Evolutionary conservation across 306 rosid genomes (phyloP).

Genomic region (Ammopiptanthus mongolicus): DNA sequence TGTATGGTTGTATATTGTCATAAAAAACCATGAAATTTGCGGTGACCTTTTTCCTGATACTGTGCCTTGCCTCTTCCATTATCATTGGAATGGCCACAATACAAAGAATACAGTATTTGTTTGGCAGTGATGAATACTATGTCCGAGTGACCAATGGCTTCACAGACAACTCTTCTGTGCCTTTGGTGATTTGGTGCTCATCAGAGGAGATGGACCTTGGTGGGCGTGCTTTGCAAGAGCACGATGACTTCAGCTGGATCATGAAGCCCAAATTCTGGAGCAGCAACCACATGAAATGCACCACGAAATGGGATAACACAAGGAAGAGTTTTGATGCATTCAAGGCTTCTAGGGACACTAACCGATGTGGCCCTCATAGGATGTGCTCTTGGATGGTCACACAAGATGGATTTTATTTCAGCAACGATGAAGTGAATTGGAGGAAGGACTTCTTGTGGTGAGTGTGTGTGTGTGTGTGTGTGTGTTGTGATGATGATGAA

Average conservation of each 20-base stretch:
- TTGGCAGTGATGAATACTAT: constrained; percentile 35
- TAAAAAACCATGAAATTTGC: background rate
- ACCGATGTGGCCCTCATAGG: constrained; percentile 47
- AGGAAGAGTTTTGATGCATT: constrained; percentile 73
- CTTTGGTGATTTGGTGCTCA: constrained; percentile 79
- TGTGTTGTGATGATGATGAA: no score
- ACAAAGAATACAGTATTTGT: constrained; percentile 22
- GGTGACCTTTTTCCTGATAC: background rate
- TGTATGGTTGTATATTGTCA: background rate
- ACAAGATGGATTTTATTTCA: constrained; percentile 75
- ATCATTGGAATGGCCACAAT: constrained; percentile 20
- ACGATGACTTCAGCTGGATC: constrained; percentile 78
- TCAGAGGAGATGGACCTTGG: constrained; percentile 62
- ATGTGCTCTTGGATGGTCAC: constrained; percentile 68
- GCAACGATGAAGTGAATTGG: constrained; percentile 77
- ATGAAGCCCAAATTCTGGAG: constrained; percentile 51
- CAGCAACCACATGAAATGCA: constrained; percentile 47
- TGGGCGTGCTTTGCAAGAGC: constrained; percentile 78
- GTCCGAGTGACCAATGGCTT: constrained; percentile 74
- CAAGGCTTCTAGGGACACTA: constrained; percentile 56
- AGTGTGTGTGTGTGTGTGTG: background rate
- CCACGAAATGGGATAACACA: constrained; percentile 68
- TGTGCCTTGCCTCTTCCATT: constrained; percentile 16
- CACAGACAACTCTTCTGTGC: constrained; percentile 63
- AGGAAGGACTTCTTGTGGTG: constrained; percentile 68